phyloP scores from a whole-genome alignment of 129 eudicot species.

The Tagetes patula region DNA sequence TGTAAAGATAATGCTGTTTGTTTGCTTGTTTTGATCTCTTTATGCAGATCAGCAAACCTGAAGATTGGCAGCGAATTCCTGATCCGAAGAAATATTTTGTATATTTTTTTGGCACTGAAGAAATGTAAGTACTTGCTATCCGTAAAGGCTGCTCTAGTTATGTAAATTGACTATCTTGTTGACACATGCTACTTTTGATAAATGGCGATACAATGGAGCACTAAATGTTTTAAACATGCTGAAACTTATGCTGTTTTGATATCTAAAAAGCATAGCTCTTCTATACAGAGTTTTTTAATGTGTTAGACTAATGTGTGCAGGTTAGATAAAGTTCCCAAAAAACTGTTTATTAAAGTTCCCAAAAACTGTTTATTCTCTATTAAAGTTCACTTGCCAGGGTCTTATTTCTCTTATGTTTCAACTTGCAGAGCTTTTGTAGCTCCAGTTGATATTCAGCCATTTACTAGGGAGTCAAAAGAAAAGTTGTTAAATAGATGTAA shows the following conservation, averaged over 20 bases:
- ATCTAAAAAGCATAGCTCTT: slow-evolving; percentile 1
- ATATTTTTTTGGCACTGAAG: slow-evolving; percentile 80
- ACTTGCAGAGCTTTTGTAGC: slow-evolving; percentile 85
- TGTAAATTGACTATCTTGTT: slow-evolving; percentile 17
- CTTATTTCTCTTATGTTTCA: slow-evolving; percentile 17
- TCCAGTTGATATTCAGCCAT: slow-evolving; percentile 72
- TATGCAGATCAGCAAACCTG: slow-evolving; percentile 85
- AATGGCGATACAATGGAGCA: not conserved
- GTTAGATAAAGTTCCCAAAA: slow-evolving; percentile 4
- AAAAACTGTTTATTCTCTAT: slow-evolving; percentile 2
- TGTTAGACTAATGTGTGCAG: not conserved
- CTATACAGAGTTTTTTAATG: not conserved
- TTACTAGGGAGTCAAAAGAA: slow-evolving; percentile 59
- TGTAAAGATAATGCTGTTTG: slow-evolving; percentile 25
- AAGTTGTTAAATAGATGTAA: slow-evolving; percentile 56
- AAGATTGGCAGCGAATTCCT: slow-evolving; percentile 70
- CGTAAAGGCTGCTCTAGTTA: slow-evolving; percentile 1
- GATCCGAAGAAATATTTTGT: slow-evolving; percentile 83
- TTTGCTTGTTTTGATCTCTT: slow-evolving; percentile 30
- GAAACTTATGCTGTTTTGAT: slow-evolving; percentile 4
- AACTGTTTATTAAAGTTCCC: not conserved
- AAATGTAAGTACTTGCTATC: slow-evolving; percentile 64
- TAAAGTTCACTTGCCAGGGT: not conserved
- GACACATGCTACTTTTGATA: not conserved
- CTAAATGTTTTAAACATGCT: not conserved